Conservation (phyloP, 2,329 filamentous ascomycete species). For the Curvularia sp. region DNA sequence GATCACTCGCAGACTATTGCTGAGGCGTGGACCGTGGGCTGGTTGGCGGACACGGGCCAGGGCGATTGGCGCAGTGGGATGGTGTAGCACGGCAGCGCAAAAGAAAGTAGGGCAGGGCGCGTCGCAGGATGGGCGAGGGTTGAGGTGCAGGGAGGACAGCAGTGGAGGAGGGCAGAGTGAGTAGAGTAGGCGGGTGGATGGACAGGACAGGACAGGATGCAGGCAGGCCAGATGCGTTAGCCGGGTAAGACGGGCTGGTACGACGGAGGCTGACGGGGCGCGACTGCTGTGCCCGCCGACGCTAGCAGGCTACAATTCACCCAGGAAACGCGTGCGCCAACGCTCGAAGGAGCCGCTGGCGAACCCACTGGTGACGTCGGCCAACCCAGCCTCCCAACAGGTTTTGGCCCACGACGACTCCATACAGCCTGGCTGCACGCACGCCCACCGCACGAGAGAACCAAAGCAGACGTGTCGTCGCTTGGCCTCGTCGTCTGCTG, state of each 20-base stretch:
- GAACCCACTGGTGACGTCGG: slow-evolving; percentile 22
- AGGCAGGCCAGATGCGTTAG: slow-evolving; percentile 9
- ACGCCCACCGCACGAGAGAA: too few relatives aligned
- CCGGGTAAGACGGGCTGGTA: slow-evolving; percentile 22
- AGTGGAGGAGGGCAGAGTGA: background rate
- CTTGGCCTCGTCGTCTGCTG: background rate
- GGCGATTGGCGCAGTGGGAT: slow-evolving; percentile 1
- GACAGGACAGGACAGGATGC: background rate
- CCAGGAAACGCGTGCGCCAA: slow-evolving; percentile 14
- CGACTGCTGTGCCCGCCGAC: slow-evolving; percentile 9
- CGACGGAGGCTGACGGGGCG: slow-evolving; percentile 23
- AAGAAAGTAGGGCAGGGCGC: background rate
- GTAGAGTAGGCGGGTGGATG: background rate
- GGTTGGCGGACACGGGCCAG: background rate
- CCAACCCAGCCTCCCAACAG: slow-evolving; percentile 19
- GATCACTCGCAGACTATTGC: slow-evolving; percentile 15
- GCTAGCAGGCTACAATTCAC: slow-evolving; percentile 17
- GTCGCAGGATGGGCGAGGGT: background rate
- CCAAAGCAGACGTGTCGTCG: too few relatives aligned
- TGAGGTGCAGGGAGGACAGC: background rate
- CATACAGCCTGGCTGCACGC: too few relatives aligned
- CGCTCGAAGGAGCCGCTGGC: slow-evolving; percentile 2
- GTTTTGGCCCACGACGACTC: slow-evolving; percentile 4
- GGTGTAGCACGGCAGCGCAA: background rate
- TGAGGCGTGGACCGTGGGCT: slow-evolving; percentile 13